Percentiles rank a stretch among this genome's conserved stretches.
phyloP scores from a whole-genome alignment of 2,329 filamentous ascomycete genomes.

The Ophiocordyceps robertsii region DNA sequence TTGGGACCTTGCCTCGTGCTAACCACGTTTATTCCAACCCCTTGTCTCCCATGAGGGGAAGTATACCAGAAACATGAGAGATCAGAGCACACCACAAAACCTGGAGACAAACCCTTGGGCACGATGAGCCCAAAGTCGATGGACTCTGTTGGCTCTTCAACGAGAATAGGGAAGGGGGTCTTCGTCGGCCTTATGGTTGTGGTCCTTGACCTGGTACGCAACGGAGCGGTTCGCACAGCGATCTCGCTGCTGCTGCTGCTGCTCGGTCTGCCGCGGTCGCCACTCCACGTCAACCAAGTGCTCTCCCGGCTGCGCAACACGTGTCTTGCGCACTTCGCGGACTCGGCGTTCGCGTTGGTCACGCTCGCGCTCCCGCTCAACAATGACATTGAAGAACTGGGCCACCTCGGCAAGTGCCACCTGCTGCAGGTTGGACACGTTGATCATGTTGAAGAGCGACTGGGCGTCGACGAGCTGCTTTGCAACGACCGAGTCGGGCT shows the following conservation, averaged over 20 bases:
- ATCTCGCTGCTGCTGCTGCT: not conserved
- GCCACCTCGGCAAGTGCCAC: conserved; percentile 34
- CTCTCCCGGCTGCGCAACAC: not conserved
- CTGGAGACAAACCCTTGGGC: too few relatives aligned
- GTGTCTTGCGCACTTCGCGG: conserved; percentile 6
- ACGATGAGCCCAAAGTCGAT: too few relatives aligned
- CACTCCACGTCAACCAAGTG: not conserved
- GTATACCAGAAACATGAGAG: too few relatives aligned
- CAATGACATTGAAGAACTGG: conserved; percentile 38
- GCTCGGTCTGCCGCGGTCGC: not conserved
- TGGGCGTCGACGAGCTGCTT: conserved; percentile 43
- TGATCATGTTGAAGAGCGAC: conserved; percentile 35
- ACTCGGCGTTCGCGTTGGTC: conserved; percentile 12
- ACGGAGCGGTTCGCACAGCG: not conserved
- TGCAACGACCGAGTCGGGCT: conserved; percentile 42
- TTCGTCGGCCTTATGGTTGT: not conserved
- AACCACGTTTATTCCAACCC: too few relatives aligned
- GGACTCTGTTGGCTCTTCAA: not conserved
- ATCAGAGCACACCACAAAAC: too few relatives aligned
- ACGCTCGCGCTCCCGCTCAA: conserved; percentile 33
- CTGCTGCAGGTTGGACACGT: conserved; percentile 28
- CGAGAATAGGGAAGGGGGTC: conserved; percentile 2
- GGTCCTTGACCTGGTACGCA: not conserved
- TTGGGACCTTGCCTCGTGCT: too few relatives aligned
- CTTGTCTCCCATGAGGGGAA: too few relatives aligned